Percentiles rank a stretch among this genome's conserved stretches.
phyloP scores from a whole-genome alignment of 331 rosid genomes.

The Arachis monticola region DNA sequence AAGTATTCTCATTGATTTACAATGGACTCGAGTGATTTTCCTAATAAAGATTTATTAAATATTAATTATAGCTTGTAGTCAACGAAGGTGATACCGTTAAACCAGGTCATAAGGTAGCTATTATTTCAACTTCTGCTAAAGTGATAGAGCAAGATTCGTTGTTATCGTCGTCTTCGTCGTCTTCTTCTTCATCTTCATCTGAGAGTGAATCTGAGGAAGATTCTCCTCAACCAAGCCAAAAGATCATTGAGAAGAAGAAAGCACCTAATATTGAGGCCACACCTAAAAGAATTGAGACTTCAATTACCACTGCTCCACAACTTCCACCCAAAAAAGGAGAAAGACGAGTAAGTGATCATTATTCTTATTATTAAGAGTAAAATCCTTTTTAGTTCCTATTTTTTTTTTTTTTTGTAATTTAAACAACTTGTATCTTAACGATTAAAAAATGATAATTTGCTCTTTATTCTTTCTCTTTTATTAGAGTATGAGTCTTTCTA shows the following conservation, averaged over 20 bases:
- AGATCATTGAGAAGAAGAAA: slow-evolving; percentile 52
- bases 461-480: too few relatives aligned
- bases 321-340: slow-evolving; percentile 85
- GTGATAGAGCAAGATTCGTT: slow-evolving; percentile 61
- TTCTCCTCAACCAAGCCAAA: slow-evolving; percentile 56
- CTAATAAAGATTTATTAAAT: slow-evolving; percentile 11
- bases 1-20: neutral
- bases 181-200: slow-evolving; percentile 58
- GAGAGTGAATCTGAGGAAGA: slow-evolving; percentile 57
- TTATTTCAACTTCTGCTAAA: slow-evolving; percentile 81
- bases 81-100: slow-evolving; percentile 91
- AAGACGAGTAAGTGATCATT: slow-evolving; percentile 64
- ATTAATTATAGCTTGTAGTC: slow-evolving; percentile 65
- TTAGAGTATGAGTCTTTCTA: too few relatives aligned
- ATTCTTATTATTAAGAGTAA: slow-evolving; percentile 2
- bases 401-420: too few relatives aligned
- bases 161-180: slow-evolving; percentile 35
- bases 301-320: slow-evolving; percentile 69
- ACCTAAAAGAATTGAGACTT: slow-evolving; percentile 45
- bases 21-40: slow-evolving; percentile 24
- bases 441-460: too few relatives aligned
- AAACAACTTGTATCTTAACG: too few relatives aligned
- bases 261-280: slow-evolving; percentile 57
- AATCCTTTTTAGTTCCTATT: too few relatives aligned
- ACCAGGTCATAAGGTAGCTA: slow-evolving; percentile 85